Percentiles rank a stretch among this genome's conserved stretches.
Conservation (phyloP, 176 grass and related monocot species). For the Thinopyrum elongatum region DNA sequence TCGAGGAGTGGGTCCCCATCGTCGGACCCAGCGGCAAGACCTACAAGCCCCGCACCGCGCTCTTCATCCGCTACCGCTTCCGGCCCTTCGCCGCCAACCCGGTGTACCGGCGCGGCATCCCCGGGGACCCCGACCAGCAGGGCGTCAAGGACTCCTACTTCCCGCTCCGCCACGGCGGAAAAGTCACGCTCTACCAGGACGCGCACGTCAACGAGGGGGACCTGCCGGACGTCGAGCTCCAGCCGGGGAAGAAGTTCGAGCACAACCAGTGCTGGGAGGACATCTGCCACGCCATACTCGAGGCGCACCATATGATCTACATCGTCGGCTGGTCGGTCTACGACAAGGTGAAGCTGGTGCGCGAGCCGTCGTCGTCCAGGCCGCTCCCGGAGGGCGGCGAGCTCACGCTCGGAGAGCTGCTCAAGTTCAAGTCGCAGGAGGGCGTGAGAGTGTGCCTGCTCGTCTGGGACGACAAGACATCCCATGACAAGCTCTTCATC, state of each 20-base stretch:
- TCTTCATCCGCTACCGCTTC: constrained; percentile 53
- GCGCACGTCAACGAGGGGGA: constrained; percentile 71
- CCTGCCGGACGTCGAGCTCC: constrained; percentile 62
- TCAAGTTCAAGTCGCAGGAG: constrained; percentile 98
- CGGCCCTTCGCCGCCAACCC: constrained; percentile 41
- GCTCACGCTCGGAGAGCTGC: constrained; percentile 76
- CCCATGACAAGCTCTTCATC: constrained; percentile 88
- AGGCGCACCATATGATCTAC: constrained; percentile 96
- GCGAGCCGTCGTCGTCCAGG: constrained; percentile 49
- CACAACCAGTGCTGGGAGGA: constrained; percentile 93
- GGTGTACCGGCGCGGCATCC: constrained; percentile 56
- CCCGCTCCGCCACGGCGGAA: constrained; percentile 63
- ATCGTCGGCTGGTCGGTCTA: constrained; percentile 92
- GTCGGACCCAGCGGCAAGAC: constrained; percentile 46
- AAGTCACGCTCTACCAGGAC: constrained; percentile 84
- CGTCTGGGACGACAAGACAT: constrained; percentile 99
- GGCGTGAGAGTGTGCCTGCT: constrained; percentile 95
- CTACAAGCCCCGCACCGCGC: constrained; percentile 63
- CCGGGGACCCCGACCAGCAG: constrained; percentile 54
- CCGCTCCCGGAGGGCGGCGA: constrained; percentile 47
- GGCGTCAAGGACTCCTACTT: constrained; percentile 84
- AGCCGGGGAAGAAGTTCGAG: constrained; percentile 45
- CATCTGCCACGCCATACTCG: constrained; percentile 93
- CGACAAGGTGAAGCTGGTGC: constrained; percentile 85
- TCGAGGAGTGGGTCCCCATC: constrained; percentile 63